phyloP scores from a whole-genome alignment of 495 filamentous ascomycete species.

The Physcia stellaris region DNA sequence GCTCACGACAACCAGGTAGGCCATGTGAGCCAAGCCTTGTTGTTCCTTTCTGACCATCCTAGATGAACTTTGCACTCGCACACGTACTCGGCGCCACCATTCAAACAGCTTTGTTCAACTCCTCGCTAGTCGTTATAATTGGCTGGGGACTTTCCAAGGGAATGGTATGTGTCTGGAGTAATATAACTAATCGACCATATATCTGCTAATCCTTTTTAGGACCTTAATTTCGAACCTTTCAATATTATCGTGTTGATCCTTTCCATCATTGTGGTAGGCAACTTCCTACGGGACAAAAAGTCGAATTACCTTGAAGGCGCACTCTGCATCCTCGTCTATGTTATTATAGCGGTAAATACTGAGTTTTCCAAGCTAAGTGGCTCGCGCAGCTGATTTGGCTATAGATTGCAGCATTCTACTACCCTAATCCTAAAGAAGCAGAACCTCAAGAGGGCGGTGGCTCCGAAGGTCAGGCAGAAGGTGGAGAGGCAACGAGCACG shows the following conservation, averaged over 20 bases:
- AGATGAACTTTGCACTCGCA: conserved; percentile 81
- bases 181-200: neutral
- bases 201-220: conserved; percentile 11
- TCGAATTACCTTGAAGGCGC: conserved; percentile 70
- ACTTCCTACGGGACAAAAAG: conserved; percentile 67
- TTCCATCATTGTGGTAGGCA: conserved; percentile 73
- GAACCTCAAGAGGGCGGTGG: no score
- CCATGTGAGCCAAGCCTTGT: neutral
- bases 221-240: conserved; percentile 78
- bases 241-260: conserved; percentile 78
- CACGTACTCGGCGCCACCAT: conserved; percentile 81
- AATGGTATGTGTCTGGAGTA: conserved; percentile 30
- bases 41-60: neutral
- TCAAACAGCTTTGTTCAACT: conserved; percentile 83
- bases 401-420: conserved; percentile 30
- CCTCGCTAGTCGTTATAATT: conserved; percentile 68
- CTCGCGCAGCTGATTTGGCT: neutral
- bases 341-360: conserved; percentile 35
- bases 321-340: conserved; percentile 50
- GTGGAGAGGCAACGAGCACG: no score
- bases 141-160: conserved; percentile 62
- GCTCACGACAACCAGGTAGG: conserved; percentile 58
- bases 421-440: conserved; percentile 31
- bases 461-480: no score
- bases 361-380: no score